Percentiles rank a stretch among this genome's conserved stretches.
Conservation (phyloP, 352 stramenopile species). For the Salisapilia sapeloensis region DNA sequence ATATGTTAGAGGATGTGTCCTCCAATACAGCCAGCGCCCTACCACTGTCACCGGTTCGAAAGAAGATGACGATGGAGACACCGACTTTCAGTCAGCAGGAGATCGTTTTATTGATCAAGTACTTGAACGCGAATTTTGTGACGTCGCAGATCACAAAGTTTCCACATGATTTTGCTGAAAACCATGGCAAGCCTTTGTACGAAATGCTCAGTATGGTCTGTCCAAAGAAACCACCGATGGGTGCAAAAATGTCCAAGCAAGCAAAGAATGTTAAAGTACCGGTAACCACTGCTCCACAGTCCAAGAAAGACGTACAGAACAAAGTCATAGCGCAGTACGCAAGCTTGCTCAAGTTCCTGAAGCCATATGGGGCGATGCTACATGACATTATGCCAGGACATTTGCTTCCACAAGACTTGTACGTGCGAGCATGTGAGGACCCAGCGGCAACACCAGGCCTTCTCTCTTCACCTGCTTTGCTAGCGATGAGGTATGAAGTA, state of each 20-base stretch:
- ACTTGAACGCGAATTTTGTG: constrained; percentile 75
- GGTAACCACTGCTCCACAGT: constrained; percentile 5
- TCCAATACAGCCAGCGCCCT: background rate
- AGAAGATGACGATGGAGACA: too few relatives aligned
- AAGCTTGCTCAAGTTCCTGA: constrained; percentile 84
- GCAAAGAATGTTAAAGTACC: constrained; percentile 1
- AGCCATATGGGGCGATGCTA: constrained; percentile 82
- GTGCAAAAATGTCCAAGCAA: constrained; percentile 8
- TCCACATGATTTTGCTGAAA: constrained; percentile 61
- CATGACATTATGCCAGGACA: constrained; percentile 74
- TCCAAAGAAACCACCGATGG: constrained; percentile 54
- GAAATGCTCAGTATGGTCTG: constrained; percentile 86
- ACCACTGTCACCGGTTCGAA: constrained; percentile 1
- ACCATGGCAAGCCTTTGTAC: constrained; percentile 56
- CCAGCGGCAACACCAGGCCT: constrained; percentile 26
- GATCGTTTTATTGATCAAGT: constrained; percentile 58
- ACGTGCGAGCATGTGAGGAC: constrained; percentile 62
- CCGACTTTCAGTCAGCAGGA: constrained; percentile 18
- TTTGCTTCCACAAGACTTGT: constrained; percentile 61
- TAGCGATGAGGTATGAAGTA: constrained; percentile 29
- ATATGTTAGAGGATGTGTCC: constrained; percentile 3
- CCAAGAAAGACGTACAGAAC: constrained; percentile 37
- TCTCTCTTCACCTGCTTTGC: constrained; percentile 14
- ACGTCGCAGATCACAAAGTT: constrained; percentile 43
- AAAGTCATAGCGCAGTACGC: constrained; percentile 59